These are phyloP conservation scores for Polysphondylium violaceum DNA, from an alignment of 78 protist genomes.

Conservation along the genomic window DNA sequence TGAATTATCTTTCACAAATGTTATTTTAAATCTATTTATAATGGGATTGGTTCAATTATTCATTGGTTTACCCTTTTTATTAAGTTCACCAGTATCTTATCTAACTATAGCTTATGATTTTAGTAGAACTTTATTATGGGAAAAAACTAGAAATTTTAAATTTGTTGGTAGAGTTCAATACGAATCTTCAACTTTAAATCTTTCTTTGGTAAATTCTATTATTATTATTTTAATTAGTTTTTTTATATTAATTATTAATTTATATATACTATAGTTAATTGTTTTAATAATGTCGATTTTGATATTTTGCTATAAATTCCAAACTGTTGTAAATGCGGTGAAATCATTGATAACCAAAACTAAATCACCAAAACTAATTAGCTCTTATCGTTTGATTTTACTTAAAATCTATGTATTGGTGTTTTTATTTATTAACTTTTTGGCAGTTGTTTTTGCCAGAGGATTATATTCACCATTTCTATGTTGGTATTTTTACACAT, in stretches of 20 bases:
- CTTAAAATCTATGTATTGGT: slow-evolving; percentile 5
- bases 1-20: not conserved
- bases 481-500: slow-evolving; percentile 84
- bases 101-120: slow-evolving; percentile 73
- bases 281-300: slow-evolving; percentile 5
- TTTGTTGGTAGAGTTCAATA: slow-evolving; percentile 78
- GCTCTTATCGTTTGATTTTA: not conserved
- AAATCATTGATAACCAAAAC: slow-evolving; percentile 7
- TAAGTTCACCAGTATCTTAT: slow-evolving; percentile 48
- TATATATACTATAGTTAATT: not conserved
- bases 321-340: not conserved
- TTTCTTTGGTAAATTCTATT: slow-evolving; percentile 9
- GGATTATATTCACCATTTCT: slow-evolving; percentile 84
- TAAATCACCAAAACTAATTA: not conserved
- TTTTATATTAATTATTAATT: not conserved
- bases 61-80: slow-evolving; percentile 66
- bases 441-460: slow-evolving; percentile 67
- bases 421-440: slow-evolving; percentile 43
- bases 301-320: not conserved
- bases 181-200: slow-evolving; percentile 46
- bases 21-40: slow-evolving; percentile 14
- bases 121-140: slow-evolving; percentile 81
- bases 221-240: not conserved
- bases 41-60: slow-evolving; percentile 53
- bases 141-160: slow-evolving; percentile 81